Evolutionary conservation across 169 alveolate species (phyloP).

Genomic region (Theileria annulata): DNA sequence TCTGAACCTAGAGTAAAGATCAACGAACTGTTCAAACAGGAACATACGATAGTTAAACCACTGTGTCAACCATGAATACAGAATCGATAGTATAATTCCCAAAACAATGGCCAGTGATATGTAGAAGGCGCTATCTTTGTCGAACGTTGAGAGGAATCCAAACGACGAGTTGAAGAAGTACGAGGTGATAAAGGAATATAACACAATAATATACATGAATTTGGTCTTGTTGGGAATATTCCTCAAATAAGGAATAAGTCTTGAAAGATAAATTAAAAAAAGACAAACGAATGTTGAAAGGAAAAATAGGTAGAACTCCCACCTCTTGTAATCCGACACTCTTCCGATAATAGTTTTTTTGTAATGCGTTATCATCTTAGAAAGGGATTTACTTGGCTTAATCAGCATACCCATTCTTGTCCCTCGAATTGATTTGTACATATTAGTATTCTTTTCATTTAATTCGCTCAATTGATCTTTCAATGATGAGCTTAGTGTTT

Average conservation of each 20-base stretch:
- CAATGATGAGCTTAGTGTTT: neutral
- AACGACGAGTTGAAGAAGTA: conserved; percentile 18
- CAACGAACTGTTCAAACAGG: conserved; percentile 35
- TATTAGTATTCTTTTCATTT: neutral
- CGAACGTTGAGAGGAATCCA: conserved; percentile 16
- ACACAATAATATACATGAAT: neutral
- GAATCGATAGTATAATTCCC: conserved; percentile 31
- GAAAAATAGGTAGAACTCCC: conserved; percentile 13
- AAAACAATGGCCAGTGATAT: conserved; percentile 17
- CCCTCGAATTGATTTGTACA: conserved; percentile 5
- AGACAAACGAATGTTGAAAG: neutral
- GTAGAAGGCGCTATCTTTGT: neutral
- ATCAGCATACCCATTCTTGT: conserved; percentile 17
- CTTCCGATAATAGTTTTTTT: conserved; percentile 11
- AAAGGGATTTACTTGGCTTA: conserved; percentile 9
- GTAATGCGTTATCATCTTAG: conserved; percentile 15
- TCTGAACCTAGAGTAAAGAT: conserved; percentile 29
- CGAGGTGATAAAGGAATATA: conserved; percentile 2
- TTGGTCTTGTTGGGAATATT: conserved; percentile 15
- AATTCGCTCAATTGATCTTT: neutral
- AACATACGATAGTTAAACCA: conserved; percentile 50
- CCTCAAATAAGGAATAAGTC: conserved; percentile 19
- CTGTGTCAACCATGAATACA: conserved; percentile 55
- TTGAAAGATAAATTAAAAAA: neutral
- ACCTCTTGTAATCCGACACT: conserved; percentile 12